A percentile compares a stretch with the other conserved stretches of the same genome.
phyloP scores from a whole-genome alignment of 2,329 filamentous ascomycete species.

The Calonectria ilicicola region DNA sequence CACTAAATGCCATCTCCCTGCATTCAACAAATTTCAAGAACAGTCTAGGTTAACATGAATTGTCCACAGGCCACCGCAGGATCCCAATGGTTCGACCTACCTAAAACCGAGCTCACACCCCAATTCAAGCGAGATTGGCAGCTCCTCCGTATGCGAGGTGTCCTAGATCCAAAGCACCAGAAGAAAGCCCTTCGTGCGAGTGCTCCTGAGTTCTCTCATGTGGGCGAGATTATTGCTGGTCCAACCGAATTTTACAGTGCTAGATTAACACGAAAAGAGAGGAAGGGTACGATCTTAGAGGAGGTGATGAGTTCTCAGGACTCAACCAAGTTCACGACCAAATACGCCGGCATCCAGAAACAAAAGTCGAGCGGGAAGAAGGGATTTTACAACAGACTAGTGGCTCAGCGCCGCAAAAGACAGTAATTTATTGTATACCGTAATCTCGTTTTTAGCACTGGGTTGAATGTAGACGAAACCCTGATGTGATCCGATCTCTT shows the following conservation, averaged over 20 bases:
- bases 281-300: conserved; percentile 87
- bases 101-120: conserved; percentile 84
- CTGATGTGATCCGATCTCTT: no score
- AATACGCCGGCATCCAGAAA: conserved; percentile 87
- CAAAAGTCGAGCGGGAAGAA: conserved; percentile 91
- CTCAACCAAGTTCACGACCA: conserved; percentile 82
- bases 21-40: not conserved
- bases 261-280: conserved; percentile 86
- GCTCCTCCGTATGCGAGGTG: conserved; percentile 87
- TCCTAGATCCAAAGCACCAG: conserved; percentile 92
- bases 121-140: conserved; percentile 91
- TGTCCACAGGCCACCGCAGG: conserved; percentile 72
- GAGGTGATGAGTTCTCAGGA: conserved; percentile 72
- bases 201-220: conserved; percentile 83
- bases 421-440: not conserved
- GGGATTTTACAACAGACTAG: conserved; percentile 85
- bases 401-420: conserved; percentile 54
- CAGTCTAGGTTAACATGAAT: conserved; percentile 30
- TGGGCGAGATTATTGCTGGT: conserved; percentile 89
- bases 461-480: no score
- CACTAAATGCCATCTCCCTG: conserved; percentile 4
- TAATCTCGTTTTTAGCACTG: no score
- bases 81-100: conserved; percentile 87
- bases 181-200: conserved; percentile 83
- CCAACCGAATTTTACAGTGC: conserved; percentile 88